These are phyloP conservation scores for Starmerella bombicola DNA, from an alignment of 805 yeast genomes.

Conservation along the genomic window DNA sequence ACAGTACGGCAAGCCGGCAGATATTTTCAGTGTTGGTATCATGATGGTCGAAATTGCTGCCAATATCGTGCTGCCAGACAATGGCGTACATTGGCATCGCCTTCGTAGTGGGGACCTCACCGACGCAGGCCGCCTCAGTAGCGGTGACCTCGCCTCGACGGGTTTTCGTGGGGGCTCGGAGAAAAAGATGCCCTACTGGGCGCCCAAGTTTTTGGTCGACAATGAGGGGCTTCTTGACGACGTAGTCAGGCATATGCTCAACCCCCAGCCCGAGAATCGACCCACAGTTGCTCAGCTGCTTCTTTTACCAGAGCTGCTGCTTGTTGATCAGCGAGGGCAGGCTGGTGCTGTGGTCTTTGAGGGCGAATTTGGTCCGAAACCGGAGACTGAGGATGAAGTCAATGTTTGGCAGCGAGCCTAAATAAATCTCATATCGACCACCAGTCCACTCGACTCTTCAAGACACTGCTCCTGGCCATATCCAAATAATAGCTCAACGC, in stretches of 20 bases:
- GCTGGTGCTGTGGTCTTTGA: constrained; percentile 92
- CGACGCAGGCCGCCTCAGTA: constrained; percentile 74
- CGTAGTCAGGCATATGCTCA: constrained; percentile 77
- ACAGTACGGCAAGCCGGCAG: constrained; percentile 82
- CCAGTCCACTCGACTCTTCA: too few relatives aligned
- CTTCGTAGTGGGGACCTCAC: constrained; percentile 87
- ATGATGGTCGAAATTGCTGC: constrained; percentile 94
- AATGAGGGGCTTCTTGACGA: constrained; percentile 61
- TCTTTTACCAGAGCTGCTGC: constrained; percentile 54
- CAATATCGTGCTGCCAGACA: constrained; percentile 85
- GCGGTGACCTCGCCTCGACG: constrained; percentile 42
- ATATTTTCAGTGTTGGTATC: constrained; percentile 85
- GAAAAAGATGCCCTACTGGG: constrained; percentile 50
- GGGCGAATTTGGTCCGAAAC: constrained; percentile 85
- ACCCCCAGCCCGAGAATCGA: constrained; percentile 65
- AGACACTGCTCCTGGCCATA: too few relatives aligned
- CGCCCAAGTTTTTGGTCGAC: constrained; percentile 71
- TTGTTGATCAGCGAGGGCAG: constrained; percentile 67
- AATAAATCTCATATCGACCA: too few relatives aligned
- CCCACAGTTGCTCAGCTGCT: constrained; percentile 72
- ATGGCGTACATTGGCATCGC: constrained; percentile 94
- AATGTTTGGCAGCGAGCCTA: constrained; percentile 20
- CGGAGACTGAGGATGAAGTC: constrained; percentile 28
- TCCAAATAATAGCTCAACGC: too few relatives aligned
- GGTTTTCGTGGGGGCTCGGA: neutral